phyloP scores from a whole-genome alignment of 169 alveolate species.

The Babesia caballi region DNA sequence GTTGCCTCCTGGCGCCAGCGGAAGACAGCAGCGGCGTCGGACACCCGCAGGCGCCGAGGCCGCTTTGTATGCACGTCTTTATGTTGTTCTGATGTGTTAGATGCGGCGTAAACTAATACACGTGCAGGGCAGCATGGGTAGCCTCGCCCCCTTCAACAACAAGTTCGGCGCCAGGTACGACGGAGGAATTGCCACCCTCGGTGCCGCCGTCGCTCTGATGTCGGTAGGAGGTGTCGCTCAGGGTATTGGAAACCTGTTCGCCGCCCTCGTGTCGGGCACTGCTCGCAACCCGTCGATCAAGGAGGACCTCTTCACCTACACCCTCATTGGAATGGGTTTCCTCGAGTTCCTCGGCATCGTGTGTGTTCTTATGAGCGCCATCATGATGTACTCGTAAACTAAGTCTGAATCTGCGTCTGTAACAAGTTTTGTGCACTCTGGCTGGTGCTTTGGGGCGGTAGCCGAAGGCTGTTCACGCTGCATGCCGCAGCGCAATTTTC shows the following conservation, averaged over 20 bases:
- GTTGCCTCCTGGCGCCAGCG: too few relatives aligned
- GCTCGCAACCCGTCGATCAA: slow-evolving; percentile 86
- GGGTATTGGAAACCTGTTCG: slow-evolving; percentile 88
- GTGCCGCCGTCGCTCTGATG: slow-evolving; percentile 81
- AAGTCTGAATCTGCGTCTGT: neutral
- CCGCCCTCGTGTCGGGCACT: slow-evolving; percentile 87
- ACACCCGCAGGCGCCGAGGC: too few relatives aligned
- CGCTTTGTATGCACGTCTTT: neutral
- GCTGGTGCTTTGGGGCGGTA: too few relatives aligned
- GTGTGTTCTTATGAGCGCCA: slow-evolving; percentile 86
- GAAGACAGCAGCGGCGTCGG: too few relatives aligned
- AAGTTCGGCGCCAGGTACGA: slow-evolving; percentile 76
- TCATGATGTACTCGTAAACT: slow-evolving; percentile 80
- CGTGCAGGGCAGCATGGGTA: slow-evolving; percentile 45
- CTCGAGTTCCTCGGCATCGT: slow-evolving; percentile 85
- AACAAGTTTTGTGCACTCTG: neutral
- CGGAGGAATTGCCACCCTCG: slow-evolving; percentile 78
- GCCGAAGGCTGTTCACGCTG: too few relatives aligned
- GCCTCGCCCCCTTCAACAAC: slow-evolving; percentile 60
- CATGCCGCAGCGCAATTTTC: too few relatives aligned
- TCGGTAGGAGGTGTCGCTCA: slow-evolving; percentile 87
- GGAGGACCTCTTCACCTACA: slow-evolving; percentile 86
- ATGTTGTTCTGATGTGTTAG: neutral
- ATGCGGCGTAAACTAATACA: neutral
- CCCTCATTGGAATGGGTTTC: slow-evolving; percentile 89